A percentile compares a stretch with the other conserved stretches of the same genome.
These are phyloP conservation scores for Przewalskia tangutica DNA, from an alignment of 257 asterid genomes.

Conservation along the genomic window DNA sequence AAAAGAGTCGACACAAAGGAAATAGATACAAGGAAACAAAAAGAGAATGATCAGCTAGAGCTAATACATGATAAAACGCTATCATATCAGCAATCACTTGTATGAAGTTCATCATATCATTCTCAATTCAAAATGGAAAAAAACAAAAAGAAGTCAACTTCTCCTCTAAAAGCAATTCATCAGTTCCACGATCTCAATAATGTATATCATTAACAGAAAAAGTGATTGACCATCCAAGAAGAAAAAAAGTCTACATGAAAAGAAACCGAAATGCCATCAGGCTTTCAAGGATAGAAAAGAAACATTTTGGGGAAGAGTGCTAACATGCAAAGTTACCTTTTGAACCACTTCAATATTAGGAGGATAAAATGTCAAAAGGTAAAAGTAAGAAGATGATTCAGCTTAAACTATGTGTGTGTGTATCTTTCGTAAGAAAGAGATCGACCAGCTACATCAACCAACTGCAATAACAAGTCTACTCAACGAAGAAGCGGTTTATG, in stretches of 20 bases:
- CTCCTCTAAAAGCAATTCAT: too few species aligned
- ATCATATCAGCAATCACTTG: constrained; percentile 42
- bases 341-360: not conserved
- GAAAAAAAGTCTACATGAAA: too few species aligned
- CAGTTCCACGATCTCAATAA: too few species aligned
- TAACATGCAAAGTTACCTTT: not conserved
- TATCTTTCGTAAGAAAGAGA: not conserved
- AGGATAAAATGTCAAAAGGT: not conserved
- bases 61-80: constrained; percentile 49
- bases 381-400: not conserved
- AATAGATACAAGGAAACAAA: too few species aligned
- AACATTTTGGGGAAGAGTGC: not conserved
- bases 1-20: not conserved
- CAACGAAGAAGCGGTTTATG: not conserved
- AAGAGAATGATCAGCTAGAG: constrained; percentile 37
- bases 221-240: too few species aligned
- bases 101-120: constrained; percentile 16
- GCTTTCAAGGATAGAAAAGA: not conserved
- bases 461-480: not conserved
- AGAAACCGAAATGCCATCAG: not conserved
- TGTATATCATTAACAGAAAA: too few species aligned
- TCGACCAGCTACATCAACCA: not conserved
- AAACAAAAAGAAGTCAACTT: not conserved
- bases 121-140: not conserved
- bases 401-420: not conserved